These are phyloP conservation scores for Oenanthe sinensis DNA, from an alignment of 129 eudicot genomes.

Conservation along the genomic window DNA sequence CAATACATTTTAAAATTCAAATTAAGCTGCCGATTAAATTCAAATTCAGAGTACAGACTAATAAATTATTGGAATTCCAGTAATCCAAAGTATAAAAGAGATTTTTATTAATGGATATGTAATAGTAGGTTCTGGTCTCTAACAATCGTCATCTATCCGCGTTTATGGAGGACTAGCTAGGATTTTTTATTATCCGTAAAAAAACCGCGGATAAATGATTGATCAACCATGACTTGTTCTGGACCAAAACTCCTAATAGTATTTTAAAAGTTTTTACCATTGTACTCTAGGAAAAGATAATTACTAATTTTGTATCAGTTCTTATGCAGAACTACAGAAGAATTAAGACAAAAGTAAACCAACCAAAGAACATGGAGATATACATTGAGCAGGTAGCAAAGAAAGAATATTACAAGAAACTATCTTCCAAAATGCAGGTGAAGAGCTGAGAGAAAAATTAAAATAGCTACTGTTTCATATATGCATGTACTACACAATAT, in stretches of 20 bases:
- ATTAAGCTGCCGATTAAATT: too few species aligned
- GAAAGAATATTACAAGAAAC: conserved; percentile 1
- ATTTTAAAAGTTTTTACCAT: neutral
- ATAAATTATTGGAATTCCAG: too few species aligned
- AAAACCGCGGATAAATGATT: too few species aligned
- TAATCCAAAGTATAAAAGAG: too few species aligned
- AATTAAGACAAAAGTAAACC: conserved; percentile 1
- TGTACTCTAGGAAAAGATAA: neutral
- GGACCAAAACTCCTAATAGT: too few species aligned
- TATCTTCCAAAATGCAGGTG: conserved; percentile 1
- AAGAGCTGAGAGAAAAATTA: neutral
- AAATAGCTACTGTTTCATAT: neutral
- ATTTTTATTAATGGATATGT: neutral
- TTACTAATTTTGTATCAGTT: neutral
- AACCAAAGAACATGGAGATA: neutral
- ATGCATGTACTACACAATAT: conserved; percentile 3
- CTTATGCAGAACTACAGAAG: neutral
- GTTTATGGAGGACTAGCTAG: too few species aligned
- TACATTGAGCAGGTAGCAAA: neutral
- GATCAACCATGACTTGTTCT: too few species aligned
- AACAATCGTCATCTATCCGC: too few species aligned
- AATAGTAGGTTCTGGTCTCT: too few species aligned
- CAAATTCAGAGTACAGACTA: too few species aligned
- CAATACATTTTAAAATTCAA: too few species aligned
- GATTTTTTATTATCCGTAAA: too few species aligned